Evolutionary conservation across 2,329 filamentous ascomycete species (phyloP), one percentile per base, ranked within the genome.

Genomic region (Sclerotinia sclerotiorum): DNA sequence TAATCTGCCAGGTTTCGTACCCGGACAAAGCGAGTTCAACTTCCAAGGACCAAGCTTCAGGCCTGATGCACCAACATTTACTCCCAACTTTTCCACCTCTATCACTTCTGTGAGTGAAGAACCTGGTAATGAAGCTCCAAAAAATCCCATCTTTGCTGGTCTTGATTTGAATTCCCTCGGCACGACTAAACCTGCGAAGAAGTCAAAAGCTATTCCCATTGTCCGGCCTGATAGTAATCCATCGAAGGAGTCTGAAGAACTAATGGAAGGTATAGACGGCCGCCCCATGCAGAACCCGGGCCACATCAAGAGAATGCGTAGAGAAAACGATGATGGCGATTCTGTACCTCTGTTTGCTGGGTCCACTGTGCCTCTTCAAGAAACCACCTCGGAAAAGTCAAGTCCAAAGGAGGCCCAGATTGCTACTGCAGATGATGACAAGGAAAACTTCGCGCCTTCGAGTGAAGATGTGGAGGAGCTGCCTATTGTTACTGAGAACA

Each of bases 121-220:
- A 13, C 83, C 84, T 54, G 81, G 81, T 21, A 80, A 78, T 66
- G 84, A 84, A 55, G 72, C 55, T 5, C 70, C 68, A 21, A 64
- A 62, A 27, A 80, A 80, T 70, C 84, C 85, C 65, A 91, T 93
- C 73, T 93, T 93, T 77, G 84, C 87, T 61, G 88, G 88, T 54
- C 89, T 94, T 72, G 85, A 87, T 71, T 80, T 91, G 44, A 85
- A 83, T 67, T 79, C 84, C 44, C 83, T 84, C 19, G 88, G 92
- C 29, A 84, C 88, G 62, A 80, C 87, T 39, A 90, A 90, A 74
- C 85, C 89, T 8, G 78, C 80, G 0, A 93, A 91, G 79, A 88
- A 87, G 73, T 92, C 89, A 5, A 97, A 95, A 80, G 93, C 93
- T 13, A 86, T 97, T 67, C 91, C 93, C 0, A 96, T 97, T 71